Conservation (phyloP, 225 moss, liverwort and hornwort genomes). For the Thuidium tamariscinum region DNA sequence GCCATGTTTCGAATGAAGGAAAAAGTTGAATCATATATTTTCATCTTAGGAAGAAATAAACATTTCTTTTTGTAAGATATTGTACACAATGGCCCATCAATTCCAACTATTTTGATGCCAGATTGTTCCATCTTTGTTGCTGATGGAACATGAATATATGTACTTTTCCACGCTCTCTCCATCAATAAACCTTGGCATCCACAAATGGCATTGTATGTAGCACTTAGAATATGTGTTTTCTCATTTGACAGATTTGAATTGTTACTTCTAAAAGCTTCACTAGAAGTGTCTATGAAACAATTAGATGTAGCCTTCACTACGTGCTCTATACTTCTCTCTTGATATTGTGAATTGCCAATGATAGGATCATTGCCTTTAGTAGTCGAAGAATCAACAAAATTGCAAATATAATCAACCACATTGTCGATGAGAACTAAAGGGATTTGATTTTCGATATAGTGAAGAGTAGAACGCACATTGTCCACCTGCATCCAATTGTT, state of each 20-base stretch:
- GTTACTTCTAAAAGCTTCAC: background rate
- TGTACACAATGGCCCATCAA: no score
- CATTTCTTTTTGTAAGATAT: no score
- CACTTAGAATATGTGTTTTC: background rate
- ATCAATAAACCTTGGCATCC: background rate
- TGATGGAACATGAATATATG: no score
- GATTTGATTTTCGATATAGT: background rate
- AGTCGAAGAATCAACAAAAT: background rate
- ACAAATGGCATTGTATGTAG: background rate
- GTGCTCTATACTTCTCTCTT: background rate
- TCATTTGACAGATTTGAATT: background rate
- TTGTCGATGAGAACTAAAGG: background rate
- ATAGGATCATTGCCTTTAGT: accelerated
- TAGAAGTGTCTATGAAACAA: background rate
- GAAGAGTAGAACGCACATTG: no score
- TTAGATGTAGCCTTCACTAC: accelerated
- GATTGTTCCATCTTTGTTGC: no score
- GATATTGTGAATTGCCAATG: no score
- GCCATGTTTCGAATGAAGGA: no score
- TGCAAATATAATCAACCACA: background rate
- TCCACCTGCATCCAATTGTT: no score
- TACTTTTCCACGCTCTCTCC: accelerated
- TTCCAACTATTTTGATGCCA: no score
- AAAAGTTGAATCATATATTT: no score
- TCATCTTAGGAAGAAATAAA: no score